Evolutionary conservation across 495 filamentous ascomycete species (phyloP), one percentile per base, ranked within the genome.

Genomic region (Lepidopterella palustris): DNA sequence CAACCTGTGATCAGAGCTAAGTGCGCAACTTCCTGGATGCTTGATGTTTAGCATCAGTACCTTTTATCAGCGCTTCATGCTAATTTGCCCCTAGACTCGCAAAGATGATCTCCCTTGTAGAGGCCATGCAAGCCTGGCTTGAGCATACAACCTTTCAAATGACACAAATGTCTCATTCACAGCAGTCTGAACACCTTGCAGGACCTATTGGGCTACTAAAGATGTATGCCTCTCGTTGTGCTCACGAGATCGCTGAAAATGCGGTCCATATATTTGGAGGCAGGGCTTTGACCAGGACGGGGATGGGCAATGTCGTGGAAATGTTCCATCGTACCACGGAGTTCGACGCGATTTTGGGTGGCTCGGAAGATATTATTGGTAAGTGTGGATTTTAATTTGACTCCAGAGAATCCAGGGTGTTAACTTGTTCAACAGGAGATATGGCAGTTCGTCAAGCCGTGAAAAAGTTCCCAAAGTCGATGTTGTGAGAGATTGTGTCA

Each of bases 1-100:
- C 88, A 93, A 66, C 88, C 89, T 15, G 87, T 86, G n/a, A 91
- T 95, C 66, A 82, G 89, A 11, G 86, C 87, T 63, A 93, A 95
- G 78, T 79, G 65, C 76, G 68, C 23, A 10, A 24, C 20, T 42
- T 42, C 3, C 13, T 42, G 13, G 35, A 15, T 42, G 18, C 13
- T 11, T 35, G 35, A n/a, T n/a, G 18, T 11, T 3, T 0, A n/a
- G 20, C 9, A 8, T 2, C 35, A 42, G 18, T 10, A 15, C 10
- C 13, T 42, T 13, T 15, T n/a, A n/a, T n/a, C n/a, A 10, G 35
- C 13, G 13, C 3, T 18, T 42, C 35, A 15, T 15, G 35, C 47
- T 50, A 24, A 50, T 24, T 42, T 13, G 47, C 5, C 1, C 15
- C 5, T 51, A 80, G 78, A 61, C 82, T 93, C 57, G 90, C 89